Percentiles rank a stretch among this genome's conserved stretches.
phyloP scores from a whole-genome alignment of 257 asterid species.

The Ocimum tenuiflorum region DNA sequence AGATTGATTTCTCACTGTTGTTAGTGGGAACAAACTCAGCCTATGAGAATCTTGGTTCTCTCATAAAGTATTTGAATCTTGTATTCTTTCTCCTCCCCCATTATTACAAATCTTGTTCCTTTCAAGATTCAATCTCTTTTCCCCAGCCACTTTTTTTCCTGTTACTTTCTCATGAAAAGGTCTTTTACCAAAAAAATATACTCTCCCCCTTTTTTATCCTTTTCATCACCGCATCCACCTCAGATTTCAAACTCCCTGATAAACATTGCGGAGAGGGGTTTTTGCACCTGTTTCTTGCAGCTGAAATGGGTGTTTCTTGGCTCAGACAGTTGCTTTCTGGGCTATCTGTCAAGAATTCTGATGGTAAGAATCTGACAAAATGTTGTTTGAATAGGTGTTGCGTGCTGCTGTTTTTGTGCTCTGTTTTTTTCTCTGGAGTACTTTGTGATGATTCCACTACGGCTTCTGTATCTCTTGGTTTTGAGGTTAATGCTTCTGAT shows the following conservation, averaged over 20 bases:
- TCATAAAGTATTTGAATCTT: conserved; percentile 41
- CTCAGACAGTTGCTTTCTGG: conserved; percentile 24
- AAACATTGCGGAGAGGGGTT: conserved; percentile 1
- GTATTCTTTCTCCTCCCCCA: conserved; percentile 33
- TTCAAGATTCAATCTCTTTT: conserved; percentile 35
- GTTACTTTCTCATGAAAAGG: conserved; percentile 28
- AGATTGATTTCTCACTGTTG: conserved; percentile 24
- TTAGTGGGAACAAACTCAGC: conserved; percentile 40
- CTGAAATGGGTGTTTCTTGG: conserved; percentile 45
- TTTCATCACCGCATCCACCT: conserved; percentile 28
- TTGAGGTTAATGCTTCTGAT: conserved; percentile 46
- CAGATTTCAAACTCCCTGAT: conserved; percentile 23
- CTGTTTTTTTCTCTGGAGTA: conserved; percentile 23
- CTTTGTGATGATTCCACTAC: conserved; percentile 32
- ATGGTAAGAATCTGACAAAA: conserved; percentile 31
- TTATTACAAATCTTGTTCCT: conserved; percentile 28
- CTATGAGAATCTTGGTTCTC: conserved; percentile 49
- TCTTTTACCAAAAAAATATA: conserved; percentile 15
- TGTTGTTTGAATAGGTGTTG: conserved; percentile 14
- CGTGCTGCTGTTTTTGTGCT: conserved; percentile 25
- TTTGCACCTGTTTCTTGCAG: conserved; percentile 25
- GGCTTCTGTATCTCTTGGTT: conserved; percentile 52
- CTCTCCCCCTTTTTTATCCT: conserved; percentile 11
- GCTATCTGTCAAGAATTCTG: conserved; percentile 16
- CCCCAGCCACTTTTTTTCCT: conserved; percentile 17